Conservation (phyloP, 257 asterid species). For the Lavandula angustifolia region DNA sequence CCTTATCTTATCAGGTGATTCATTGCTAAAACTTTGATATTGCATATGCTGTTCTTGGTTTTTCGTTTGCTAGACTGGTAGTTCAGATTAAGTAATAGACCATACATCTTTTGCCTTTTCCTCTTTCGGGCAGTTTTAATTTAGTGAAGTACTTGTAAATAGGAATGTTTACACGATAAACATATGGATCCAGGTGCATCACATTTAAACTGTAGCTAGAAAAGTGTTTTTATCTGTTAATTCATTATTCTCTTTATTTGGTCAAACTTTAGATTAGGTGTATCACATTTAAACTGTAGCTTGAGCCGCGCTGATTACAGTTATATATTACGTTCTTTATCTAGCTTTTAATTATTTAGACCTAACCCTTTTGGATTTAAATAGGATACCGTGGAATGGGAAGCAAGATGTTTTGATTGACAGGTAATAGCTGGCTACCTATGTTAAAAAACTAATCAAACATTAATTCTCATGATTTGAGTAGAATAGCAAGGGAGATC, state of each 20-base stretch:
- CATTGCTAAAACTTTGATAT: conserved; percentile 1
- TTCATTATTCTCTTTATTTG: neutral
- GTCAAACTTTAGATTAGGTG: neutral
- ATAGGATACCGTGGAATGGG: conserved; percentile 99
- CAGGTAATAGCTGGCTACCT: conserved; percentile 51
- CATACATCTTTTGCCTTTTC: neutral
- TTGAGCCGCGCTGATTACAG: neutral
- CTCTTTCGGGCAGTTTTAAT: conserved; percentile 7
- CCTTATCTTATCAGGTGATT: conserved; percentile 1
- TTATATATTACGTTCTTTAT: conserved; percentile 6
- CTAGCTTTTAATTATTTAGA: neutral
- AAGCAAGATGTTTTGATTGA: conserved; percentile 89
- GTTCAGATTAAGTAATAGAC: neutral
- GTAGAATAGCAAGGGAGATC: conserved; percentile 16
- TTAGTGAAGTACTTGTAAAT: neutral
- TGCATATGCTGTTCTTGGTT: neutral
- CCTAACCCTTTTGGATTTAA: conserved; percentile 33
- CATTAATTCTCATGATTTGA: conserved; percentile 14
- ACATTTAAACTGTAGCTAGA: neutral
- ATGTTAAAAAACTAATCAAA: neutral
- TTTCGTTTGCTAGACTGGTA: neutral
- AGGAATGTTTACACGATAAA: neutral
- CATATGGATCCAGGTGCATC: neutral
- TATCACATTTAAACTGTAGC: neutral
- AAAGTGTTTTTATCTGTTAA: neutral